phyloP scores from a whole-genome alignment of 1,284 basidiomycete genomes.

The Irpex sp. region DNA sequence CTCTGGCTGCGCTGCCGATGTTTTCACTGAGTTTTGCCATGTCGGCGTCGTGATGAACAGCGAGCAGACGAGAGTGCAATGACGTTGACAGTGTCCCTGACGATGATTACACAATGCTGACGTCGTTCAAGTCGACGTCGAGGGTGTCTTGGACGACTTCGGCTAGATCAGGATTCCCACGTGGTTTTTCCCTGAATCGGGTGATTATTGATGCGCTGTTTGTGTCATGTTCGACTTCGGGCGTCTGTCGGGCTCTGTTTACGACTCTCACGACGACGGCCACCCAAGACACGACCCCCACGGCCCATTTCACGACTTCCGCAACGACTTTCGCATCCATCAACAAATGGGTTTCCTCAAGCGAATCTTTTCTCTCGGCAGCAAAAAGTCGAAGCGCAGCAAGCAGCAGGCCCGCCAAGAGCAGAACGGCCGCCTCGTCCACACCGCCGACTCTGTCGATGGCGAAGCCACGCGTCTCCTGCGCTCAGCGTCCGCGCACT shows the following conservation, averaged over 20 bases:
- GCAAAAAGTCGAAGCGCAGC: conserved; percentile 57
- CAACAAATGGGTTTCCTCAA: conserved; percentile 63
- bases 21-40: conserved; percentile 29
- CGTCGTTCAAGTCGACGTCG: not conserved
- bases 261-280: conserved; percentile 3
- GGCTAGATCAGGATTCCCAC: too few species aligned
- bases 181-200: too few species aligned
- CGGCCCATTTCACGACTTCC: conserved; percentile 4
- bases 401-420: conserved; percentile 22
- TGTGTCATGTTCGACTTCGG: conserved; percentile 36
- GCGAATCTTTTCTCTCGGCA: conserved; percentile 63
- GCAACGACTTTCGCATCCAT: conserved; percentile 6
- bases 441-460: conserved; percentile 33
- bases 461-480: conserved; percentile 53
- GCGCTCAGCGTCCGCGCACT: conserved; percentile 66
- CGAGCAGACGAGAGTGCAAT: not conserved
- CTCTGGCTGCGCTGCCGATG: conserved; percentile 48
- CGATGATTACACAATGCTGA: not conserved
- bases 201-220: conserved; percentile 21
- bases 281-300: not conserved
- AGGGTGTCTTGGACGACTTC: not conserved
- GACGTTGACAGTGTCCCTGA: not conserved
- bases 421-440: conserved; percentile 20
- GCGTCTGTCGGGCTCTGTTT: not conserved
- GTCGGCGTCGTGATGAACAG: not conserved